A percentile compares a stretch with the other conserved stretches of the same genome.
Evolutionary conservation across 192 early-diverging fungal species (phyloP).

Genomic region (Coemansia sp.): DNA sequence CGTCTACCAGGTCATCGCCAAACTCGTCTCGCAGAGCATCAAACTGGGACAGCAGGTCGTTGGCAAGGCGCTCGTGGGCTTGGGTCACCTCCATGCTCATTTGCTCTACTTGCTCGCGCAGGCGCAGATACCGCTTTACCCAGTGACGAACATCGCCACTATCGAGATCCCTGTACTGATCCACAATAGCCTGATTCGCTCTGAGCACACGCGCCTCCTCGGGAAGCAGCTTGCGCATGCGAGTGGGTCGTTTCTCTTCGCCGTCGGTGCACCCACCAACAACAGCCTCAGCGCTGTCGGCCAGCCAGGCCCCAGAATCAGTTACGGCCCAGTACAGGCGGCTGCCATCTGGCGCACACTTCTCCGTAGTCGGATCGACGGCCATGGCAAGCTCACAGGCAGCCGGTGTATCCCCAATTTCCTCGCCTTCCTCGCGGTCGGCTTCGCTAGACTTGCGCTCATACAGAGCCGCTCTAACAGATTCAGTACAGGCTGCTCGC

Average conservation of each 20-base stretch:
- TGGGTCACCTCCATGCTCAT: constrained; percentile 11
- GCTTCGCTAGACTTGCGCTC: constrained; percentile 8
- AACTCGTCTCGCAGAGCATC: constrained; percentile 20
- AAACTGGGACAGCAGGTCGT: constrained; percentile 10
- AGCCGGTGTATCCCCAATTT: constrained; percentile 13
- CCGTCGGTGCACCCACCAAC: not conserved
- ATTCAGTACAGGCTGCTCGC: not conserved
- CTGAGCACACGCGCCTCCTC: constrained; percentile 34
- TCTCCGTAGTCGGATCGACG: constrained; percentile 8
- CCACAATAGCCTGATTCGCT: constrained; percentile 16
- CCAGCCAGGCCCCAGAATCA: constrained; percentile 24
- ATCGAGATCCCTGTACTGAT: constrained; percentile 27
- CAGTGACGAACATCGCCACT: constrained; percentile 26
- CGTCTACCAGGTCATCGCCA: constrained; percentile 26
- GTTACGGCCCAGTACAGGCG: constrained; percentile 32
- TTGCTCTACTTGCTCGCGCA: constrained; percentile 20
- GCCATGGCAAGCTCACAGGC: constrained; percentile 16
- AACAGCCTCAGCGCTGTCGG: constrained; percentile 34
- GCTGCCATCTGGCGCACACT: constrained; percentile 25
- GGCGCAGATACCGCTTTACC: constrained; percentile 29
- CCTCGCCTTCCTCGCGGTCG: constrained; percentile 50
- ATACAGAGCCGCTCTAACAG: not conserved
- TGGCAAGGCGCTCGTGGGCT: constrained; percentile 19
- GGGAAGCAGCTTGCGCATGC: constrained; percentile 29
- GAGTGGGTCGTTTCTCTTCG: constrained; percentile 21